Base-by-base conservation (phyloP, 176 grass and related monocot species). In the Olyra latifolia region DNA sequence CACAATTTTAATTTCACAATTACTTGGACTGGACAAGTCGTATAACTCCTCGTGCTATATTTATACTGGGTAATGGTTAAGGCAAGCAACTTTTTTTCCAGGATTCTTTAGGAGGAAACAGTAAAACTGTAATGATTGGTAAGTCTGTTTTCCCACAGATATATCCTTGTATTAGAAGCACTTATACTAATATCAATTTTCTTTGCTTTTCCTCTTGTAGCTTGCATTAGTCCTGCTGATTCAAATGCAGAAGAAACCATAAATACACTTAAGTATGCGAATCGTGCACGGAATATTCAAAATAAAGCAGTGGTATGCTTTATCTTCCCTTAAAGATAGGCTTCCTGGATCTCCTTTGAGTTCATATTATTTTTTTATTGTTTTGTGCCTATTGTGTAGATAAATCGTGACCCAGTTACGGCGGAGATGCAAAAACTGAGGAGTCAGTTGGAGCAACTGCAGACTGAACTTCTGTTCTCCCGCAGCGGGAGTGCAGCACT, bases 91-190 rank as follows among this genome's bases (percentile, higher is more conserved):
- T 2, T 5, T 52, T 71, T 63, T 84, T 79, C 42, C 79, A 97
- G 93, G 93, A 97, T 57, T 97, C 93, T 64, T 85, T 97, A 55
- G 90, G 93, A 67, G 93, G 93, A 55, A 97, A 97, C 53, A 97
- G 90, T 66, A 97, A 91, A 83, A 97, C 90, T 39, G 90, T 89
- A 14, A 97, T 96, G 93, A 90, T 96, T 78, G 93, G 92, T 94
- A 73, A 50, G 80, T 39, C 41, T 72, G 79, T 38, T 22, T 60
- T 66, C 67, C 1, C 38, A 43, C 22, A 48, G 47, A 49, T 57
- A 54, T 68, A 54, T 67, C 19, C 7, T 83, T 7, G 6, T 61
- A 48, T 35, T 79, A 27, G 19, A 25, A 63, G 50, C 43, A 71
- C 41, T 25, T 80, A 20, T 64, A 42, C 15, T 74, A 40, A 85